Conservation (phyloP, 2,329 filamentous ascomycete genomes). For the Cadophora gregata region DNA sequence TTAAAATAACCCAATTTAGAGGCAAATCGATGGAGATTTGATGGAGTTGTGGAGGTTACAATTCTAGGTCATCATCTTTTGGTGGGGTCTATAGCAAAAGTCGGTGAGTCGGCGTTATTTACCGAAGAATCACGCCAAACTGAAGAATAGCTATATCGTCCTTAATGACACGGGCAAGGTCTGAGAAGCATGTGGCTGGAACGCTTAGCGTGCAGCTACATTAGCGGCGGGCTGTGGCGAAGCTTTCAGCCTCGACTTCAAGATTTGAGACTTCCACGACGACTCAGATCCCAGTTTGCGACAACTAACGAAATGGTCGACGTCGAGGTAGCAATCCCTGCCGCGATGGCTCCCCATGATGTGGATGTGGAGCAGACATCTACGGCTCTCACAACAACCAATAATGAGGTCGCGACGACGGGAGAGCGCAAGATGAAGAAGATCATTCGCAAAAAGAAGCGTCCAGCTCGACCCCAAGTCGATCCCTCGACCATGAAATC, state of each 20-base stretch:
- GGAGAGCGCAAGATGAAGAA: slow-evolving; percentile 74
- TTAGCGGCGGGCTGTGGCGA: slow-evolving; percentile 10
- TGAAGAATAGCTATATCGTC: too few relatives aligned
- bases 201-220: not conserved
- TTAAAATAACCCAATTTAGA: too few relatives aligned
- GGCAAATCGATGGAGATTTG: too few relatives aligned
- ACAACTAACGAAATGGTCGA: slow-evolving; percentile 37
- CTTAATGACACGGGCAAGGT: too few relatives aligned
- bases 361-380: slow-evolving; percentile 29
- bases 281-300: slow-evolving; percentile 18
- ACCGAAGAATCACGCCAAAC: too few relatives aligned
- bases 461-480: slow-evolving; percentile 88
- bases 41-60: too few relatives aligned
- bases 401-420: slow-evolving; percentile 38
- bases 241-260: not conserved
- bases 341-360: slow-evolving; percentile 31
- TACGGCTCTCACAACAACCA: slow-evolving; percentile 39
- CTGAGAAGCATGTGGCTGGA: not conserved
- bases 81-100: too few relatives aligned
- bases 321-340: slow-evolving; percentile 37
- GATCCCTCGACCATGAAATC: slow-evolving; percentile 83
- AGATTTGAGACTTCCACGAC: slow-evolving; percentile 23
- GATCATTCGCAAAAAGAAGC: slow-evolving; percentile 88
- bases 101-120: too few relatives aligned
- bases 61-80: too few relatives aligned